phyloP scores from a whole-genome alignment of 768 basidiomycete genomes.

The Lactarius akahatsu region DNA sequence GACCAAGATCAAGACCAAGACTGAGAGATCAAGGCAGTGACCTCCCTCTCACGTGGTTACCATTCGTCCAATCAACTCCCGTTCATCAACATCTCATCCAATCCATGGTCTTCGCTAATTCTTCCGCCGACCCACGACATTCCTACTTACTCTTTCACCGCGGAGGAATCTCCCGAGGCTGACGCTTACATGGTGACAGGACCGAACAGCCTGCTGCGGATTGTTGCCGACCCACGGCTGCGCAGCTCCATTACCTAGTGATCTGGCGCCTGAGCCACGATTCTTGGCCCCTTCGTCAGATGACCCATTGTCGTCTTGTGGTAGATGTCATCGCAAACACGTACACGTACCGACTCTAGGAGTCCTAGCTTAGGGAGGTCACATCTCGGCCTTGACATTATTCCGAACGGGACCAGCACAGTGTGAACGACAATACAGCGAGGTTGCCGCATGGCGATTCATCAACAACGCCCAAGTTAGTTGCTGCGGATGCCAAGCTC shows the following conservation, averaged over 20 bases:
- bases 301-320: background rate
- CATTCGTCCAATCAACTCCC: too few species aligned
- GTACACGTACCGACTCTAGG: too few species aligned
- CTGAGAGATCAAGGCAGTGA: too few species aligned
- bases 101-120: too few species aligned
- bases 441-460: background rate
- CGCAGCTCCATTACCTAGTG: background rate
- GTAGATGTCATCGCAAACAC: background rate
- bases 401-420: background rate
- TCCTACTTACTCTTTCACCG: too few species aligned
- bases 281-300: background rate
- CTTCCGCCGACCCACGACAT: too few species aligned
- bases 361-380: too few species aligned
- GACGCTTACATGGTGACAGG: background rate
- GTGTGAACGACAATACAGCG: background rate
- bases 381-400: background rate
- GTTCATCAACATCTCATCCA: too few species aligned
- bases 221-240: background rate
- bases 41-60: background rate
- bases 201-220: conserved; percentile 1
- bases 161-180: too few species aligned
- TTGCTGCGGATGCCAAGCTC: conserved; percentile 1
- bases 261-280: background rate
- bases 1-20: background rate
- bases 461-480: background rate